Evolutionary conservation across 2,329 filamentous ascomycete species (phyloP), one percentile per base, ranked within the genome.

Genomic region (Monilinia laxa): DNA sequence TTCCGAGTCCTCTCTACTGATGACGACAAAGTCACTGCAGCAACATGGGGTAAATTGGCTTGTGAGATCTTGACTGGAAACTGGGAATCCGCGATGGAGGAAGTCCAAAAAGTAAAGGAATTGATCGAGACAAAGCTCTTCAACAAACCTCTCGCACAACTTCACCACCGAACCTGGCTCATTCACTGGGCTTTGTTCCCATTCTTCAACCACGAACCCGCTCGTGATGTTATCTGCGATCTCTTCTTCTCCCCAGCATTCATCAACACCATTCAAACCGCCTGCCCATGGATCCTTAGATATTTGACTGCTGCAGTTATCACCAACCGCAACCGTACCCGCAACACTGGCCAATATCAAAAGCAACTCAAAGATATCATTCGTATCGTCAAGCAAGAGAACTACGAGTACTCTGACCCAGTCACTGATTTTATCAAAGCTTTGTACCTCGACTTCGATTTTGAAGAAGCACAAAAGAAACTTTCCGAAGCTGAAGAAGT

Each of bases 221-320:
- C 92, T 68, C 92, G 94, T 76, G 95, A 99, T 77, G 87, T 87
- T 73, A 86, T 99, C 75, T 92, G 95, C 77, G 95, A 99, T 75
- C 88, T 98, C 78, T 95, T 97, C 85, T 98, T 99, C 87, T 96
- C 91, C 71, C 91, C 93, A 71, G 87, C 92, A 75, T 99, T 92
- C 85, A 99, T 99, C 87, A 99, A 98, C 87, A 98, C 94, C 75
- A 97, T 99, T 79, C 95, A 99, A 85, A 97, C 95, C 68, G 90
- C 89, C 75, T 97, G 93, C 84, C 94, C 95, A 9, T 99, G 95
- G 95, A 88, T 97, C 71, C 85, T 99, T 75, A 90, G 95, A 74
- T 99, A 99, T 81, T 86, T 99, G 68, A 89, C 93, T 68, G 93
- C 93, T 60, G 91, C 94, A 72, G 94, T 99, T 75, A 96, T 99